Conservation (phyloP, 768 basidiomycete genomes). For the Phanerochaete sordida region DNA sequence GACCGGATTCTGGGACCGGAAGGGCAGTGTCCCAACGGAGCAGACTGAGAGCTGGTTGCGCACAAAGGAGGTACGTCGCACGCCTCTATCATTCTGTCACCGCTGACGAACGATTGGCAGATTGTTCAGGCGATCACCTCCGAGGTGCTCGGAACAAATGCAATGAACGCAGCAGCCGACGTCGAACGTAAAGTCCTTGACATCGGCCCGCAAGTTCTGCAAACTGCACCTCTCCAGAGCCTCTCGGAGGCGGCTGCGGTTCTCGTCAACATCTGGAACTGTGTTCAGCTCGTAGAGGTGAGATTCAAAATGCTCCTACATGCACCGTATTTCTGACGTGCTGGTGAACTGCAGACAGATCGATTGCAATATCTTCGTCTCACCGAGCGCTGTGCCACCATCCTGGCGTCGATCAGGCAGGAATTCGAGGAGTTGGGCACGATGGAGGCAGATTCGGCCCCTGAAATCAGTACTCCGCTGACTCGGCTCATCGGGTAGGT, state of each 20-base stretch:
- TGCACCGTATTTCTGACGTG: no score
- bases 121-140: background rate
- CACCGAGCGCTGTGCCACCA: conserved; percentile 68
- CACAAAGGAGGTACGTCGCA: conserved; percentile 24
- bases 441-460: no score
- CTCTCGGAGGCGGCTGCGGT: conserved; percentile 48
- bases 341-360: conserved; percentile 41
- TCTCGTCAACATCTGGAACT: conserved; percentile 62
- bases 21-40: conserved; percentile 18
- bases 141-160: conserved; percentile 18
- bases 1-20: background rate
- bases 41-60: conserved; percentile 26
- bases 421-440: conserved; percentile 62
- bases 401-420: conserved; percentile 56
- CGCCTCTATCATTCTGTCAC: no score
- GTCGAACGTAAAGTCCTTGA: conserved; percentile 43
- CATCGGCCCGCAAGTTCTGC: conserved; percentile 38
- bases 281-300: conserved; percentile 58
- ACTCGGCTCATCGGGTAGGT: conserved; percentile 48
- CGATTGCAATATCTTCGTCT: conserved; percentile 69
- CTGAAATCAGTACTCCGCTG: no score
- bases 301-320: no score
- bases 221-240: conserved; percentile 53
- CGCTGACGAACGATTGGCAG: background rate
- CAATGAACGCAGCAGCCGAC: conserved; percentile 38